These are phyloP conservation scores for Periconia sp. DNA, from an alignment of 2,329 filamentous ascomycete genomes.

Conservation along the genomic window DNA sequence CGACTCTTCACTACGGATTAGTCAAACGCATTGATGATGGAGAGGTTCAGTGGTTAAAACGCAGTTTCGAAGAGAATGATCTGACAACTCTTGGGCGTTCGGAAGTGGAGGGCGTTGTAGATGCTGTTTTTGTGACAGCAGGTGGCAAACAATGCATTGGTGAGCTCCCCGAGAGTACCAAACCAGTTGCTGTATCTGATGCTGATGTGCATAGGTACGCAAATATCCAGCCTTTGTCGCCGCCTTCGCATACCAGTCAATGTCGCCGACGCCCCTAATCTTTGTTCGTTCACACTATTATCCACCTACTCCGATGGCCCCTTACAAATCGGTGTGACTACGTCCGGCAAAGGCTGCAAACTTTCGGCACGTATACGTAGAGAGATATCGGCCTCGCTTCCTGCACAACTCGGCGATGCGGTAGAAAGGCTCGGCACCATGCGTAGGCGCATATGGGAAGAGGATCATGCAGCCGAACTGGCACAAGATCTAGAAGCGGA, in stretches of 20 bases:
- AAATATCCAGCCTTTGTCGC: constrained; percentile 74
- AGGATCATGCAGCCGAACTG: constrained; percentile 55
- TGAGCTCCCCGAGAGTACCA: constrained; percentile 24
- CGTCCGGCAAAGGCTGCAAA: constrained; percentile 92
- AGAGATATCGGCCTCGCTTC: constrained; percentile 81
- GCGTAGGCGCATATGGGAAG: constrained; percentile 45
- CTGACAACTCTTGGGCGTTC: constrained; percentile 75
- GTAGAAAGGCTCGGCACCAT: constrained; percentile 72
- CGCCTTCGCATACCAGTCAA: constrained; percentile 88
- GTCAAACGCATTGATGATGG: constrained; percentile 67
- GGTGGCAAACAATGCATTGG: constrained; percentile 53
- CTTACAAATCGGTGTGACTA: constrained; percentile 92
- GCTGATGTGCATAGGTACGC: constrained; percentile 50
- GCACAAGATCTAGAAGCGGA: constrained; percentile 51
- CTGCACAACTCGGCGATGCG: constrained; percentile 71
- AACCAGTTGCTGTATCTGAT: constrained; percentile 8
- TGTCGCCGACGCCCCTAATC: constrained; percentile 79
- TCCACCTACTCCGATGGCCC: constrained; percentile 89
- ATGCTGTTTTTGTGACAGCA: constrained; percentile 86
- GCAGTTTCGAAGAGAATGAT: constrained; percentile 70
- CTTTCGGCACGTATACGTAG: constrained; percentile 84
- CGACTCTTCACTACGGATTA: constrained; percentile 62
- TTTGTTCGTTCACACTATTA: constrained; percentile 88
- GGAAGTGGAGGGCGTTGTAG: constrained; percentile 77
- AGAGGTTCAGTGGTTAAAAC: constrained; percentile 66